Evolutionary conservation across 2,329 filamentous ascomycete species (phyloP).

Genomic region (Teratosphaeria epicoccoides): DNA sequence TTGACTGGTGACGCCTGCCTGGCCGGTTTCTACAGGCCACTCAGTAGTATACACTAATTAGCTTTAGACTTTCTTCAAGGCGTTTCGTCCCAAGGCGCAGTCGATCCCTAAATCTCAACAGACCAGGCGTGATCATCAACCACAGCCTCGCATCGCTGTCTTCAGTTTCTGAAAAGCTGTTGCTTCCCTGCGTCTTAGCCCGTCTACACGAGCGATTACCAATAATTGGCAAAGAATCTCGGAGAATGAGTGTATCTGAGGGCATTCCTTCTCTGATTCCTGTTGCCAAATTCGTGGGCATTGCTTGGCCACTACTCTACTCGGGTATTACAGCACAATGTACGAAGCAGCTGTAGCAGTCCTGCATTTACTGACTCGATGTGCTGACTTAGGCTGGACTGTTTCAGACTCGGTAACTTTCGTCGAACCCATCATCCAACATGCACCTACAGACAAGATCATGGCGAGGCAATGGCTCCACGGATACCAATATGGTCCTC

Average conservation of each 20-base stretch:
- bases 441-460: slow-evolving; percentile 23
- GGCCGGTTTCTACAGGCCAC: too few relatives aligned
- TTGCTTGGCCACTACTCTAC: slow-evolving; percentile 16
- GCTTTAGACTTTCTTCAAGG: background rate
- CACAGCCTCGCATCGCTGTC: too few relatives aligned
- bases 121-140: background rate
- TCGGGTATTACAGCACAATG: slow-evolving; percentile 15
- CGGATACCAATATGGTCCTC: slow-evolving; percentile 28
- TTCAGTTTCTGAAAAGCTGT: background rate
- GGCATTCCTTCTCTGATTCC: slow-evolving; percentile 1
- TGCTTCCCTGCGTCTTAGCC: background rate
- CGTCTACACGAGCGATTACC: too few relatives aligned
- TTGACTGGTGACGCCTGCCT: too few relatives aligned
- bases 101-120: background rate
- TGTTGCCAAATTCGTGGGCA: slow-evolving; percentile 12
- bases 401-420: slow-evolving; percentile 25
- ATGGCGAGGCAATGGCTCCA: slow-evolving; percentile 32
- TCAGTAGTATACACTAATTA: too few relatives aligned
- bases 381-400: slow-evolving; percentile 11
- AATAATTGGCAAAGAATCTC: background rate
- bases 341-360: slow-evolving; percentile 3
- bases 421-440: slow-evolving; percentile 25
- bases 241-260: background rate
- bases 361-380: background rate
- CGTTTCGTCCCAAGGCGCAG: too few relatives aligned